Evolutionary conservation across 352 stramenopile genomes (phyloP), one percentile per base, ranked within the genome.

Genomic region (Phytophthora melonis): DNA sequence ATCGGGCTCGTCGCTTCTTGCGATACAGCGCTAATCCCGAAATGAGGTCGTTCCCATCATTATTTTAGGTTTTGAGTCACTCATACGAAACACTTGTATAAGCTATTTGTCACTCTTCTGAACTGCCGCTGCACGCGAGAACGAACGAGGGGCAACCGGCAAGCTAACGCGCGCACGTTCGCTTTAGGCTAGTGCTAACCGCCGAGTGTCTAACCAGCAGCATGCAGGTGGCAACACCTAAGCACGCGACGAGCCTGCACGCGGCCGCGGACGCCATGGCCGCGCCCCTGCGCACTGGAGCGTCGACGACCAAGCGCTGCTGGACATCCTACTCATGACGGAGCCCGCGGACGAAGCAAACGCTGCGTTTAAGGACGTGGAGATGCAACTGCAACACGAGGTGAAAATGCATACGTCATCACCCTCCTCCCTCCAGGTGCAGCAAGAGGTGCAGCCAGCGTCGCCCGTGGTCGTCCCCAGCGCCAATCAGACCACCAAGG

Each of bases 261-360:
- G 41, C 41, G 41, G 13, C 13, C 41, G 41, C 41, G 14, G 36
- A 43, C 9, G 25, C 32, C 9, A 36, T 11, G 36, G 36, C 36
- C 52, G 23, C 55, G 43, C 21, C 18, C 13, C 32, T 21, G 30
- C 59, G 34, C 25, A 61, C 27, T 84, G 77, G 77, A 80, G 60
- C 60, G 67, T 75, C 5, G 77, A 84, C 27, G 77, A 84, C 55
- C 70, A 84, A 52, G 70, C 55, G 41, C 56, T 84, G 34, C 69
- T 84, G 61, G 67, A 78, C 41, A 72, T 80, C 41, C 62, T 84
- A 53, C 55, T 84, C 6, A n/a, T 68, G 36, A 55, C 32, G 6
- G 70, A 72, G 57, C 54, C 62, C 41, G 34, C 30, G 14, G 70
- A 74, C 36, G 66, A 36, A 5, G 49, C 34, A 21, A 52, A 16